Percentiles rank a stretch among this genome's conserved stretches.
Conservation (phyloP, 768 basidiomycete genomes). For the Tylopilus sp. region DNA sequence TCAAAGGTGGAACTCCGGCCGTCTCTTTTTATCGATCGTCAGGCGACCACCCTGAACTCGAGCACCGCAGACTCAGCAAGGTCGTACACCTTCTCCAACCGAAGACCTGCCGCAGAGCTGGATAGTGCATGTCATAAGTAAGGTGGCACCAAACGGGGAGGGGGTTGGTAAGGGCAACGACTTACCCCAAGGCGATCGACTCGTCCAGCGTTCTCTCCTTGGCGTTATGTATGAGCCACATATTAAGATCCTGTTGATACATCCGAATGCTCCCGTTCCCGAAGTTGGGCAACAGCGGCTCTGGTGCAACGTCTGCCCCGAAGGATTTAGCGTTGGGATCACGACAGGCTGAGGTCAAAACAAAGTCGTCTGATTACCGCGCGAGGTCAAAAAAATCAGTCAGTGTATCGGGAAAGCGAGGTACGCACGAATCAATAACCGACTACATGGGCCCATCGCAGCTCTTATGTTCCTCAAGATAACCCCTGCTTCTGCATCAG, state of each 20-base stretch:
- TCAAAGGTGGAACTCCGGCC: not conserved
- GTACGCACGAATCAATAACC: conserved; percentile 34
- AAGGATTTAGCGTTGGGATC: conserved; percentile 2
- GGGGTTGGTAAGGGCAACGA: not conserved
- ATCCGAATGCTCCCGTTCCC: conserved; percentile 39
- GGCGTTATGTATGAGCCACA: conserved; percentile 42
- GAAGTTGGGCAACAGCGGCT: conserved; percentile 47
- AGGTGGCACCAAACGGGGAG: not conserved
- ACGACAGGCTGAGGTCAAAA: conserved; percentile 12
- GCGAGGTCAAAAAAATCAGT: too few species aligned
- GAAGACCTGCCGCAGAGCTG: conserved; percentile 19
- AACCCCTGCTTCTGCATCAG: conserved; percentile 28
- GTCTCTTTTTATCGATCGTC: not conserved
- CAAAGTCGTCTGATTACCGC: conserved; percentile 19
- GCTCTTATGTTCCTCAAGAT: conserved; percentile 30
- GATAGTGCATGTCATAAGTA: not conserved
- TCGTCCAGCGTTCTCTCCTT: conserved; percentile 43
- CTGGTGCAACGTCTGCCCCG: conserved; percentile 34
- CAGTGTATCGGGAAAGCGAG: too few species aligned
- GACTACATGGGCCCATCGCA: conserved; percentile 30
- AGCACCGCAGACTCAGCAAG: conserved; percentile 26
- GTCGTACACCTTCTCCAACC: conserved; percentile 26
- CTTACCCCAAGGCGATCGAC: conserved; percentile 35
- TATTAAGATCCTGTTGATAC: conserved; percentile 45
- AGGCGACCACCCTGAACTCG: conserved; percentile 19